Base-by-base conservation (phyloP, 163 green algal genomes). In the Chloromonas sp. region DNA sequence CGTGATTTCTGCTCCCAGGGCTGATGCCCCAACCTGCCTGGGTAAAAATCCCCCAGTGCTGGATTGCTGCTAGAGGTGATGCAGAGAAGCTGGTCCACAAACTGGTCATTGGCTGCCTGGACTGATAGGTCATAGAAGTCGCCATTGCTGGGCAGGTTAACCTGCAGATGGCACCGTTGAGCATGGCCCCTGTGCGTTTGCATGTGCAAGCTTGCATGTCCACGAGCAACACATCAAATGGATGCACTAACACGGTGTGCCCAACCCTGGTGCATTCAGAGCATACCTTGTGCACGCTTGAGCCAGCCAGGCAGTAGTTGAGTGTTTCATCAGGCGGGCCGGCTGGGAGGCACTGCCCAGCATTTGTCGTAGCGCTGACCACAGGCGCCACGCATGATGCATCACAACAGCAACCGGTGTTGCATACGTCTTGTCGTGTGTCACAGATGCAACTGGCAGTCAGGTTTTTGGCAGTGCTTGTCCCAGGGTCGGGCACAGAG, bases 21-120 rank as follows among this genome's bases (percentile, higher is more conserved):
- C 36, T 36, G 36, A 36, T 36, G 36, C 36, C 36, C 36, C 59
- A 8, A 61, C 77, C 0, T 78, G 60, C 89, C 89, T 78, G 89
- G 89, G 78, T 92, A 92, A 3, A 80, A 59, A 0, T 86, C 80
- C 1, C 88, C 89, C 13, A 93, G 61, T 70, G 88, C 89, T 36
- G 90, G 90, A 76, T 91, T 93, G 71, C 79, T 82, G 85, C 90
- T 89, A n/a, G 74, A 85, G 59, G 61, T 78, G 14, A 93, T 89
- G 74, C 90, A 93, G 57, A 93, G 86, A 83, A 93, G 81, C 90
- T 93, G 85, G 2, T 79, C 84, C 1, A 88, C 83, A n/a, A 93
- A 90, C 62, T 87, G 86, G 13, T 87, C 61, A 5, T 82, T 77
- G 2, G 88, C 88, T 60, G 80, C 60, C n/a, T 78, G 71, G 5